Evolutionary conservation across 176 grass and related monocot genomes (phyloP).

Genomic region (Paspalum notatum): DNA sequence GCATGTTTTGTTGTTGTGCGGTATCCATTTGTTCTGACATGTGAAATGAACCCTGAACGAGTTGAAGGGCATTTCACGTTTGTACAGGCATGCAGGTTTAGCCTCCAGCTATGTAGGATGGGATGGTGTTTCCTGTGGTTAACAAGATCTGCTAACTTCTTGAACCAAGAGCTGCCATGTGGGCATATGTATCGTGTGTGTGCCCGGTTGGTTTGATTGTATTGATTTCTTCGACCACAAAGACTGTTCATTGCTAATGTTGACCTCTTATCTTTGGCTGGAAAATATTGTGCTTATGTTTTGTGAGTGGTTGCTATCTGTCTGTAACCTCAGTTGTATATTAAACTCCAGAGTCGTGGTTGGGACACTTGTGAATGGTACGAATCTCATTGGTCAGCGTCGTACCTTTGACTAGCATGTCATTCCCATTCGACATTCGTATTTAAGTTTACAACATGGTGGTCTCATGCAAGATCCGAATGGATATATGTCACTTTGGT

Average conservation of each 20-base stretch:
- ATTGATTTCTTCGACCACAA: not conserved
- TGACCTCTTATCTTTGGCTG: not conserved
- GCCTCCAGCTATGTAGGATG: not conserved
- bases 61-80: constrained; percentile 4
- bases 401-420: too few species aligned
- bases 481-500: too few species aligned
- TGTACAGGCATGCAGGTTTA: constrained; percentile 34
- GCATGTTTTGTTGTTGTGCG: constrained; percentile 19
- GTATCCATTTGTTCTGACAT: not conserved
- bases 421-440: too few species aligned
- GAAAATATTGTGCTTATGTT: constrained; percentile 2
- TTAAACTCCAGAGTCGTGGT: not conserved
- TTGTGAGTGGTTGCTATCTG: not conserved
- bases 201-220: not conserved
- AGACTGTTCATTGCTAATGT: not conserved
- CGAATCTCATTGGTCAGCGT: too few species aligned
- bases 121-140: not conserved
- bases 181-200: not conserved
- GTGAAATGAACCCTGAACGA: not conserved
- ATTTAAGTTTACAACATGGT: too few species aligned
- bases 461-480: too few species aligned
- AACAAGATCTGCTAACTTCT: not conserved
- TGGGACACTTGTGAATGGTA: too few species aligned
- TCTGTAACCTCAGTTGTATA: not conserved
- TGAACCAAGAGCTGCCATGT: not conserved